These are phyloP conservation scores for Starmerella vitae DNA, from an alignment of 805 yeast species.

Conservation along the genomic window DNA sequence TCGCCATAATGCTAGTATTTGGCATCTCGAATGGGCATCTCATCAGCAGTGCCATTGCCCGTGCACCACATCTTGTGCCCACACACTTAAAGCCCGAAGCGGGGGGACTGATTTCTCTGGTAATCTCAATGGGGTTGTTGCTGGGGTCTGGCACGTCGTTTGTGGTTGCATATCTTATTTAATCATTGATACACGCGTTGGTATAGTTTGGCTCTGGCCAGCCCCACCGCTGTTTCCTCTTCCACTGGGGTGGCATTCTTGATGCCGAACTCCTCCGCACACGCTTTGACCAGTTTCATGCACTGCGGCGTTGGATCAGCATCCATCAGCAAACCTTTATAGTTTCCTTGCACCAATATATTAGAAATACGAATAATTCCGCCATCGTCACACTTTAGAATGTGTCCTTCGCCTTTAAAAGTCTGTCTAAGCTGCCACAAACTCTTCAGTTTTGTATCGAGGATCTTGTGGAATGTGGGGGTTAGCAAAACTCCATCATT, in stretches of 20 bases:
- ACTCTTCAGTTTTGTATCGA: constrained; percentile 47
- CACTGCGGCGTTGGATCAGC: constrained; percentile 25
- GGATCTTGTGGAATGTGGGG: constrained; percentile 38
- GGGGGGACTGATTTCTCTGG: constrained; percentile 79
- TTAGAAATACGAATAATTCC: constrained; percentile 50
- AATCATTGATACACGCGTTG: constrained; percentile 10
- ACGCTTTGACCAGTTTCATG: constrained; percentile 8
- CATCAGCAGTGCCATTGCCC: constrained; percentile 67
- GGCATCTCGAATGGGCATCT: constrained; percentile 85
- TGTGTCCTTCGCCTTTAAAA: constrained; percentile 60
- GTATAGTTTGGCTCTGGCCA: constrained; percentile 7
- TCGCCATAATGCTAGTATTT: constrained; percentile 57
- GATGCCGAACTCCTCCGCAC: constrained; percentile 4
- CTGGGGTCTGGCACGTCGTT: constrained; percentile 70
- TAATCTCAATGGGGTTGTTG: constrained; percentile 65
- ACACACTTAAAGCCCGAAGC: constrained; percentile 77
- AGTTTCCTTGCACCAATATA: constrained; percentile 58
- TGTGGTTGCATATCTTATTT: constrained; percentile 28
- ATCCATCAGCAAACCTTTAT: constrained; percentile 56
- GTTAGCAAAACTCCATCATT: constrained; percentile 27
- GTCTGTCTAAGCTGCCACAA: constrained; percentile 58
- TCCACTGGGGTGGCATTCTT: constrained; percentile 2
- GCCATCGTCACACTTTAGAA: constrained; percentile 41
- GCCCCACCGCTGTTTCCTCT: constrained; percentile 2
- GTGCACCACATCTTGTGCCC: constrained; percentile 45